phyloP scores from a whole-genome alignment of 495 filamentous ascomycete species.

The Daldinia vernicosa region DNA sequence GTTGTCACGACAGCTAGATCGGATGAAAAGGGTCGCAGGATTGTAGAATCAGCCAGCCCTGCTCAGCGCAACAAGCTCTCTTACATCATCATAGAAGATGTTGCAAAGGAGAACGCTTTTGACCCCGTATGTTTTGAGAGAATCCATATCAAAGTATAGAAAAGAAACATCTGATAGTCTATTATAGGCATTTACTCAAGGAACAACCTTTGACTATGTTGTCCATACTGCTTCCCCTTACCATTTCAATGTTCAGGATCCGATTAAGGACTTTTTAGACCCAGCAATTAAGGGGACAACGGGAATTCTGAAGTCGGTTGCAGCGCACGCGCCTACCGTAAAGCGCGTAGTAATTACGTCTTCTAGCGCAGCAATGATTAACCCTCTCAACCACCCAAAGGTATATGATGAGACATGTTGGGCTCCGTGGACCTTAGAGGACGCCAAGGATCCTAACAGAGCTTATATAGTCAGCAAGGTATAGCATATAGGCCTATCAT shows the following conservation, averaged over 20 bases:
- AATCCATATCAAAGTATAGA: neutral
- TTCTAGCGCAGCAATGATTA: slow-evolving; percentile 54
- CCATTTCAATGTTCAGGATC: slow-evolving; percentile 49
- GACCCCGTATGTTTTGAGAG: slow-evolving; percentile 40
- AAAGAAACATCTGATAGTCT: neutral
- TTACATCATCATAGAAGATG: slow-evolving; percentile 50
- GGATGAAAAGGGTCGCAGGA: slow-evolving; percentile 49
- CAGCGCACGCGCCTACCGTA: slow-evolving; percentile 46
- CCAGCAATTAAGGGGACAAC: slow-evolving; percentile 57
- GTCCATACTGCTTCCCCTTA: slow-evolving; percentile 59
- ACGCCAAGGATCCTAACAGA: slow-evolving; percentile 42
- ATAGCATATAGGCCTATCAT: neutral
- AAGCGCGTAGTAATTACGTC: slow-evolving; percentile 58
- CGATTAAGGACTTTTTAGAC: slow-evolving; percentile 52
- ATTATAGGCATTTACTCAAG: slow-evolving; percentile 38
- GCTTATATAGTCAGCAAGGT: slow-evolving; percentile 57
- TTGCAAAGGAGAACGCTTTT: slow-evolving; percentile 48
- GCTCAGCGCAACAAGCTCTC: slow-evolving; percentile 31
- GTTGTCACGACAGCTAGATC: slow-evolving; percentile 54
- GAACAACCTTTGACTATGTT: slow-evolving; percentile 50
- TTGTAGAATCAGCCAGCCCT: slow-evolving; percentile 45
- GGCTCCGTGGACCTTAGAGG: slow-evolving; percentile 51
- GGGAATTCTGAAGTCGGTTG: slow-evolving; percentile 51
- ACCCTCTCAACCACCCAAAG: slow-evolving; percentile 47
- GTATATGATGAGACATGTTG: slow-evolving; percentile 54